Evolutionary conservation across 2,329 filamentous ascomycete species (phyloP).

Genomic region (Geosmithia flava): DNA sequence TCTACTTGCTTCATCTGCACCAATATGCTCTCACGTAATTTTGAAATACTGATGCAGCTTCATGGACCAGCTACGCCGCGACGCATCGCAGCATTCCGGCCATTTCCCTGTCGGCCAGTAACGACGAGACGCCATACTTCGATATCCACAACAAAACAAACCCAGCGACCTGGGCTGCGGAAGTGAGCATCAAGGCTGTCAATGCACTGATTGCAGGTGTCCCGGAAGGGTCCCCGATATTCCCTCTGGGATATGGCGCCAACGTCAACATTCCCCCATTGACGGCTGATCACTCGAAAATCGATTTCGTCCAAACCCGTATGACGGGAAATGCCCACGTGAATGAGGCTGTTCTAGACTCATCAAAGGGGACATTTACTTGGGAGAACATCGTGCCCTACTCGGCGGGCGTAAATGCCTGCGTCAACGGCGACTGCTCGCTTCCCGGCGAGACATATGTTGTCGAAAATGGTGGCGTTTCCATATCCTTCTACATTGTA

Average conservation of each 20-base stretch:
- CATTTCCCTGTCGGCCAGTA: constrained; percentile 33
- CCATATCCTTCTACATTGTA: constrained; percentile 33
- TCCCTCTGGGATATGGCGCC: constrained; percentile 38
- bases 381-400: constrained; percentile 24
- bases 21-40: background rate
- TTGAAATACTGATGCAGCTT: background rate
- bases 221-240: constrained; percentile 13
- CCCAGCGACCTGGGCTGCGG: constrained; percentile 27
- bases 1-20: background rate
- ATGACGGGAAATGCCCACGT: constrained; percentile 35
- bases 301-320: constrained; percentile 31
- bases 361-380: constrained; percentile 27
- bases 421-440: constrained; percentile 36
- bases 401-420: constrained; percentile 28
- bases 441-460: constrained; percentile 37
- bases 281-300: constrained; percentile 22
- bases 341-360: constrained; percentile 30
- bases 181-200: constrained; percentile 29
- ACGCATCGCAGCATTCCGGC: constrained; percentile 34
- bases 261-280: constrained; percentile 36
- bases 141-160: constrained; percentile 24
- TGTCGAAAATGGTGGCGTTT: constrained; percentile 25
- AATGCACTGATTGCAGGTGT: constrained; percentile 27
- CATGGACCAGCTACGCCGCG: constrained; percentile 28
- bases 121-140: constrained; percentile 26